Conservation (phyloP, 148 eudicot genomes). For the Camellia lanceoleosa region DNA sequence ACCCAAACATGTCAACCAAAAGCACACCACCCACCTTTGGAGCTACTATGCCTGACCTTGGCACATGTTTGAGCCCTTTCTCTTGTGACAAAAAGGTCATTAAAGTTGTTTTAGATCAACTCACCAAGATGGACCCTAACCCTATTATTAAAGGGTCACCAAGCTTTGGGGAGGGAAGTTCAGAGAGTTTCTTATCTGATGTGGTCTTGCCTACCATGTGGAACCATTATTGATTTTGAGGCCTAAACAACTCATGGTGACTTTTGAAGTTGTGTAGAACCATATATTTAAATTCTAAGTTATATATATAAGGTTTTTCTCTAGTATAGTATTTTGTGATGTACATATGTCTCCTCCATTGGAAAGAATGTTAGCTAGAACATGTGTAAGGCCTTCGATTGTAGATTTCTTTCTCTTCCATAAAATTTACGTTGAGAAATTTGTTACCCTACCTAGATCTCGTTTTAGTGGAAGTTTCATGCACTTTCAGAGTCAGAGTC, state of each 20-base stretch:
- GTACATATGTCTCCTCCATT: not conserved
- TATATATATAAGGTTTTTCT: not conserved
- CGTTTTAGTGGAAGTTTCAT: too few species aligned
- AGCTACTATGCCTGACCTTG: slow-evolving; percentile 10
- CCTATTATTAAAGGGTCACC: slow-evolving; percentile 29
- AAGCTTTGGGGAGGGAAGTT: slow-evolving; percentile 47
- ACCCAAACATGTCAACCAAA: slow-evolving; percentile 16
- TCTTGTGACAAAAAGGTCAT: slow-evolving; percentile 47
- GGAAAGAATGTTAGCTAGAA: not conserved
- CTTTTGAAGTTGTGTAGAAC: slow-evolving; percentile 3
- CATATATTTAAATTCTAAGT: not conserved
- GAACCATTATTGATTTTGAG: slow-evolving; percentile 37
- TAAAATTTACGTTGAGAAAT: not conserved
- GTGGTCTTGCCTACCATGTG: slow-evolving; percentile 50
- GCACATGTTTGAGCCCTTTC: slow-evolving; percentile 12
- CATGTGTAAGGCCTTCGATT: not conserved
- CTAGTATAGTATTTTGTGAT: not conserved
- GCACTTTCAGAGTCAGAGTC: too few species aligned
- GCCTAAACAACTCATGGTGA: not conserved
- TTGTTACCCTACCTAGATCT: too few species aligned
- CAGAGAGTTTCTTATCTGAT: slow-evolving; percentile 65
- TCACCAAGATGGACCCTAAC: slow-evolving; percentile 41
- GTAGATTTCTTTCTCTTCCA: not conserved
- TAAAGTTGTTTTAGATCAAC: slow-evolving; percentile 54
- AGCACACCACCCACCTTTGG: slow-evolving; percentile 13